These are phyloP conservation scores for Sedum album DNA, from an alignment of 164 flowering plant species.

Conservation along the genomic window DNA sequence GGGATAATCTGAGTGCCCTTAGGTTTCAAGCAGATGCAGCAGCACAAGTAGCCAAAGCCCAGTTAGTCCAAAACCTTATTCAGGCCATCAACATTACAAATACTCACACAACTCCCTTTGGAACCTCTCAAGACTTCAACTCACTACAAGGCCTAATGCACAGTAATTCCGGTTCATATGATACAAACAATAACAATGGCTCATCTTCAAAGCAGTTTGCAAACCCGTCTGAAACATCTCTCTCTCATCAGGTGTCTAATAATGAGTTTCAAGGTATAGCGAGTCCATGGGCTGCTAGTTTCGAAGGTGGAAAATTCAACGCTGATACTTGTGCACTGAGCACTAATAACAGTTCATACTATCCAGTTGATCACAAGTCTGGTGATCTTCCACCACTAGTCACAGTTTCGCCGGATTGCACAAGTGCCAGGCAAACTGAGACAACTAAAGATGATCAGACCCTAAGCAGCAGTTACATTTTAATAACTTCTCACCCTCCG, in stretches of 20 bases:
- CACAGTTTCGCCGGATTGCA: constrained; percentile 2
- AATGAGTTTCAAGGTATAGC: neutral
- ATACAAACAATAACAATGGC: neutral
- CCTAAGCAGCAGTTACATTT: neutral
- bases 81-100: constrained; percentile 24
- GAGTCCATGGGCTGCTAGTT: neutral
- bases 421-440: neutral
- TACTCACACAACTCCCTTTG: neutral
- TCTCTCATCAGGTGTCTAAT: constrained; percentile 1
- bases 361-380: constrained; percentile 4
- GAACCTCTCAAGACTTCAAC: neutral
- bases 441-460: neutral
- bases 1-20: constrained; percentile 21
- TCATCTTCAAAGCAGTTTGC: neutral
- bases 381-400: constrained; percentile 2
- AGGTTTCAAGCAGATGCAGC: constrained; percentile 38
- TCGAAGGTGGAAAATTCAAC: neutral
- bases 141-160: neutral
- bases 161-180: neutral
- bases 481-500: neutral
- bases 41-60: constrained; percentile 37
- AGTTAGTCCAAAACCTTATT: constrained; percentile 30
- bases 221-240: constrained; percentile 1
- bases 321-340: constrained; percentile 1
- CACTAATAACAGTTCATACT: neutral